phyloP scores from a whole-genome alignment of 2,329 filamentous ascomycete genomes.

The Aureobasidium uvarum region DNA sequence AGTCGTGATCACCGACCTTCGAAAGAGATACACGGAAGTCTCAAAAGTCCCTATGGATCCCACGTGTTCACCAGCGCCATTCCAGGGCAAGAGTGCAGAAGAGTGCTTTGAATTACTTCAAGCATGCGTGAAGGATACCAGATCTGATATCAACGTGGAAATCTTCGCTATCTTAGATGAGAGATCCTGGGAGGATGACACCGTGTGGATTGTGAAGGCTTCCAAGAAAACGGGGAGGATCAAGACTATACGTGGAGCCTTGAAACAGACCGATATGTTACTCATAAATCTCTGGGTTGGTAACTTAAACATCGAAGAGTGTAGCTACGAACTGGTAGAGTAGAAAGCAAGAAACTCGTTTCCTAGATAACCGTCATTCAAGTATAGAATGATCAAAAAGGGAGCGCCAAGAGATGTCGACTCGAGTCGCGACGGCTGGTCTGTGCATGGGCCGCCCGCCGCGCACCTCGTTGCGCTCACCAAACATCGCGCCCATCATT shows the following conservation, averaged over 20 bases:
- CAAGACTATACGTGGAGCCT: not conserved
- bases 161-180: not conserved
- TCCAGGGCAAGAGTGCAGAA: not conserved
- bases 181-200: not conserved
- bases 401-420: slow-evolving; percentile 6
- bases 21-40: not conserved
- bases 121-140: not conserved
- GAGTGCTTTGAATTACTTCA: not conserved
- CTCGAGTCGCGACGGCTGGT: not conserved
- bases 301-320: not conserved
- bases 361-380: too few species aligned
- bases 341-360: too few species aligned
- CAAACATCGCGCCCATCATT: not conserved
- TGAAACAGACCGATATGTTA: not conserved
- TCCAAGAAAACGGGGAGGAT: not conserved
- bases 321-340: not conserved
- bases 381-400: too few species aligned
- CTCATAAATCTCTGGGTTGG: not conserved
- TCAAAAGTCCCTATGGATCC: not conserved
- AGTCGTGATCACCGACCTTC: not conserved
- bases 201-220: not conserved
- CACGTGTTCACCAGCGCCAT: not conserved
- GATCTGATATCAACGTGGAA: not conserved
- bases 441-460: not conserved
- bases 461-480: not conserved